Evolutionary conservation across 1,284 basidiomycete genomes (phyloP), one percentile per base, ranked within the genome.

Genomic region (Phlebopus sp.): DNA sequence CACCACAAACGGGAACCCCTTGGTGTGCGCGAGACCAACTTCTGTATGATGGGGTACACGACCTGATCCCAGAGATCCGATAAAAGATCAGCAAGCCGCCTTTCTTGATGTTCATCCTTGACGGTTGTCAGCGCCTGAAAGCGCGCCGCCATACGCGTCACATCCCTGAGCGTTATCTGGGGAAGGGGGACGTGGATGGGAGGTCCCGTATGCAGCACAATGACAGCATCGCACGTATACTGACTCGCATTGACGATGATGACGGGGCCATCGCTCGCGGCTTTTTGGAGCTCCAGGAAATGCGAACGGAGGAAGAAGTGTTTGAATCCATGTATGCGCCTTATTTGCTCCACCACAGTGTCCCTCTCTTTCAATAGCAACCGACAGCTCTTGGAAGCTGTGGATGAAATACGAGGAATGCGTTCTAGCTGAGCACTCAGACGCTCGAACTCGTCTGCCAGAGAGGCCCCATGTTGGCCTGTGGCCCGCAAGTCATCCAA

Each of bases 1-100:
- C 74, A 76, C 71, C 74, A 76, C 14, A 77, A 57, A 9, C 68
- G 66, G 1, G 69, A 63, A 14, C 63, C 54, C 14, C 39, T 42
- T 1, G 47, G 42, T 4, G 52, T 42, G 19, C 38, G 39, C 3
- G 47, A 27, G 32, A 44, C 18, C 5, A 72, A 23, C 32, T 45
- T 48, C 21, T 57, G 51, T 13, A 65, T 46, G n/a, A 73, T 54
- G 5, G 68, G 68, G 13, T 42, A 43, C 7, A 66, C 67, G 29
- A 74, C 46, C 5, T 55, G 42, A n/a, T 61, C 49, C 70, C 70
- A 72, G 15, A 72, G 52, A 5, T 51, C 49, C 1, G 60, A 49
- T 13, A 73, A 47, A 5, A 66, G 40, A 8, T 41, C 3, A n/a
- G 46, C 30, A 18, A 64, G 46, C 5, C 5, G 44, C 5, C 46